These are phyloP conservation scores for Cordyceps pruinosa DNA, from an alignment of 2,329 filamentous ascomycete genomes.

Conservation along the genomic window DNA sequence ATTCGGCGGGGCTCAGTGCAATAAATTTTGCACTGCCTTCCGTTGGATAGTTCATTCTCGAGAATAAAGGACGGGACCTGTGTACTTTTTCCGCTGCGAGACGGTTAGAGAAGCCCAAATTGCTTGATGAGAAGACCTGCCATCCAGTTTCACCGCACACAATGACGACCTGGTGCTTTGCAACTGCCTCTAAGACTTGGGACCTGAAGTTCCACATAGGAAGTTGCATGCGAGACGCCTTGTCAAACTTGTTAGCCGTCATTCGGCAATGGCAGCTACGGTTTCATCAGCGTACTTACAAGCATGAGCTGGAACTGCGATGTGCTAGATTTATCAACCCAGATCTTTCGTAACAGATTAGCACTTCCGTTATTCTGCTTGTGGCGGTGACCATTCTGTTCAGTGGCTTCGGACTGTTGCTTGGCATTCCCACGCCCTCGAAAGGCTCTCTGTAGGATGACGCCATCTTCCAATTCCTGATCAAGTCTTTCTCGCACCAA, in stretches of 20 bases:
- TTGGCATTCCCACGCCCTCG: constrained; percentile 49
- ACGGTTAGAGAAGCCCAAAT: constrained; percentile 17
- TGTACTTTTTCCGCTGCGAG: constrained; percentile 76
- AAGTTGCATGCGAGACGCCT: constrained; percentile 64
- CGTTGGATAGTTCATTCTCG: constrained; percentile 77
- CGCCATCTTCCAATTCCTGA: constrained; percentile 63
- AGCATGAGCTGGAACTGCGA: constrained; percentile 73
- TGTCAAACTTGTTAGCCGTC: constrained; percentile 7
- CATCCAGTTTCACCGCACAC: constrained; percentile 95
- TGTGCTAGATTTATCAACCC: constrained; percentile 50
- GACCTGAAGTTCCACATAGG: constrained; percentile 85
- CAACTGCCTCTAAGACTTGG: constrained; percentile 69
- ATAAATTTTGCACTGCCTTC: constrained; percentile 82
- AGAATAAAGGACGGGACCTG: constrained; percentile 93
- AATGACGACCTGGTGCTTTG: constrained; percentile 78
- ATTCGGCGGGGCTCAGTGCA: constrained; percentile 94
- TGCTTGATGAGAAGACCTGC: constrained; percentile 27
- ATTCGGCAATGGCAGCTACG: not conserved
- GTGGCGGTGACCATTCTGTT: constrained; percentile 37
- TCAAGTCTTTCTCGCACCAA: constrained; percentile 63
- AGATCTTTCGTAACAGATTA: constrained; percentile 50
- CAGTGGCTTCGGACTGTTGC: constrained; percentile 39
- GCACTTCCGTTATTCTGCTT: constrained; percentile 32
- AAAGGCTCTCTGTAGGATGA: constrained; percentile 72
- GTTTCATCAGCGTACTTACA: constrained; percentile 30